Base-by-base conservation (phyloP, 805 yeast genomes). In the Saturnispora diversa region DNA sequence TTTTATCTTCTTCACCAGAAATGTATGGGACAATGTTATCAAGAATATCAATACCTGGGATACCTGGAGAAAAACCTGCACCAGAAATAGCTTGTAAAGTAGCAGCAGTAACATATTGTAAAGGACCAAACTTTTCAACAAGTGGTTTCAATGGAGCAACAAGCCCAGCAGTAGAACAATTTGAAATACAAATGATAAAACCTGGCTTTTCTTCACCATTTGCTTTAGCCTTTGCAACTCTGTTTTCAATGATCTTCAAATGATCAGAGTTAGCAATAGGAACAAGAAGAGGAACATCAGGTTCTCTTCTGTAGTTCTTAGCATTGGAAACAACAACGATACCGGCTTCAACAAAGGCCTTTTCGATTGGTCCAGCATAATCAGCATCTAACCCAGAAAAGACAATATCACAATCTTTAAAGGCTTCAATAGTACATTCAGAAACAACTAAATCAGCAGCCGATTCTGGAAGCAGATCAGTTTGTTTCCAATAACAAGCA, bases 1-100 rank as follows among this genome's bases (percentile, higher is more conserved):
- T 85, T 68, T 92, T 92, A 52, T 92, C 98, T 67, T 92, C 98
- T 66, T 92, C 98, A 34, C 97, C 97, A 49, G 87, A 71, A 57
- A 92, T 92, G 72, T 69, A 92, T 31, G 98, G 98, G 42, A 92
- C 86, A 50, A 92, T 74, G 66, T 92, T 92, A 65, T 92, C 98
- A 53, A 92, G 71, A 41, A 90, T 78, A 58, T 92, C 97, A 63
- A 92, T 88, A 49, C 94, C 92, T 17, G 95, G 78, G 42, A 88
- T 95, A 61, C 98, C 98, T 37, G 98, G 98, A 8, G 95, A 84
- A 62, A 84, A 92, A 3, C 98, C 98, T 17, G 95, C 98, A 53
- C 98, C 98, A 4, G 97, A 88, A 49, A 92, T 85, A 28, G 98
- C 98, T 63, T 92, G 98, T 62, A 92, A 64, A 12, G 98, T 92